phyloP scores from a whole-genome alignment of 768 basidiomycete species.

The Sarcodon sp. region DNA sequence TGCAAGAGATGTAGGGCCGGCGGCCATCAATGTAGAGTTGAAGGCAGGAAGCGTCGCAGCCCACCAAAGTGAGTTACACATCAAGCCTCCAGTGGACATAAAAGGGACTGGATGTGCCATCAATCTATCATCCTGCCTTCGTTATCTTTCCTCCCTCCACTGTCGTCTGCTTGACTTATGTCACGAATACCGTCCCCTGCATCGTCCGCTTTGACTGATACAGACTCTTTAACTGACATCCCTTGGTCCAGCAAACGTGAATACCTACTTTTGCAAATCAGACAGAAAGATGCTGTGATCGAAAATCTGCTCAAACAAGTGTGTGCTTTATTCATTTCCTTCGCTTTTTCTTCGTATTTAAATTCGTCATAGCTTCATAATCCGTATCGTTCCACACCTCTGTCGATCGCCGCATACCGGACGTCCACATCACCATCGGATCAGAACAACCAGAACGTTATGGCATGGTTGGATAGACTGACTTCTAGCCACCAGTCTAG shows the following conservation, averaged over 20 bases:
- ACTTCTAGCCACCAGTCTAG: constrained; percentile 31
- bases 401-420: constrained; percentile 68
- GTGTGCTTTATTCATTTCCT: constrained; percentile 6
- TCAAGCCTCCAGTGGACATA: background rate
- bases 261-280: constrained; percentile 73
- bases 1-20: constrained; percentile 66
- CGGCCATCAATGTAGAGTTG: constrained; percentile 71
- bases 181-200: background rate
- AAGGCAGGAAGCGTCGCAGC: constrained; percentile 67
- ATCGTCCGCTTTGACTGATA: constrained; percentile 2
- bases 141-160: background rate
- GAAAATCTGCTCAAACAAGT: constrained; percentile 79
- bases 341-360: constrained; percentile 2
- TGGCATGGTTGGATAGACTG: constrained; percentile 63
- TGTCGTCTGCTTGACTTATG: constrained; percentile 1
- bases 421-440: constrained; percentile 71
- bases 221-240: constrained; percentile 7
- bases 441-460: constrained; percentile 48
- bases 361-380: constrained; percentile 47
- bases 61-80: constrained; percentile 63
- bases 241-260: constrained; percentile 60
- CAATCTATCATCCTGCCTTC: constrained; percentile 2
- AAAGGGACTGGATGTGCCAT: background rate
- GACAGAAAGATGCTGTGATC: constrained; percentile 81
- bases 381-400: constrained; percentile 66